Base-by-base conservation (phyloP, 2,329 filamentous ascomycete species). In the Cercospora canescens region DNA sequence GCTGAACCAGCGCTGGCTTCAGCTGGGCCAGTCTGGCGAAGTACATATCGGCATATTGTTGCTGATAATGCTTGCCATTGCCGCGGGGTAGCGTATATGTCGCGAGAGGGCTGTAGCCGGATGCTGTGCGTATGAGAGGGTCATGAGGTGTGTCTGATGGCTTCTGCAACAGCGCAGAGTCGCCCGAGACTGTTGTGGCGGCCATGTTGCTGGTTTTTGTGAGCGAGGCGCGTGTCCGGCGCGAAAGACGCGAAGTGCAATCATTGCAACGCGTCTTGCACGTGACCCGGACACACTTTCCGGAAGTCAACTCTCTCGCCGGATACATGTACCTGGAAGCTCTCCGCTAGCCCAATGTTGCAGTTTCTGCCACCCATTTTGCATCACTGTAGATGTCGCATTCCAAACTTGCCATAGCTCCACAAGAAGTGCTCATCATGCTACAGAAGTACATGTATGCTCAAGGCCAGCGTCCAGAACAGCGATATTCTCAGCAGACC, bases 31-130 rank as follows among this genome's bases (percentile, higher is more conserved):
- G 86, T 12, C 95, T 91, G 72, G 97, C 79, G 77, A 97, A 99
- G 84, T 99, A 99, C 88, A 98, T 94, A 79, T 99, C 95, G 69
- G 91, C 92, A 86, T 92, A 99, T 81, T 99, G 95, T 78, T 98
- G 95, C 78, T 94, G 85, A 78, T 98, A 99, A 62, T 93, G 90
- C 68, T 85, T 83, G 37, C 83, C 80, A 48, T 83, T 79, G 28
- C 86, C 86, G 69, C 83, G 89, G 26, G 91, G 86, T 9, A 98
- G 87, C 57, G 82, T 82, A 79, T 93, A 98, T 7, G 89, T 91
- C 62, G 88, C 81, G 30, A 96, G 84, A 0, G 94, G 89, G 64
- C 88, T 89, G 82, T 97, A 98, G 63, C 80, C 73, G 3, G 87
- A 89, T 21, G 83, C 71, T 55, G 79, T 81, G 63, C 90, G 89